Base-by-base conservation (phyloP, 768 basidiomycete species). In the Cantharellus cinnabarinus region DNA sequence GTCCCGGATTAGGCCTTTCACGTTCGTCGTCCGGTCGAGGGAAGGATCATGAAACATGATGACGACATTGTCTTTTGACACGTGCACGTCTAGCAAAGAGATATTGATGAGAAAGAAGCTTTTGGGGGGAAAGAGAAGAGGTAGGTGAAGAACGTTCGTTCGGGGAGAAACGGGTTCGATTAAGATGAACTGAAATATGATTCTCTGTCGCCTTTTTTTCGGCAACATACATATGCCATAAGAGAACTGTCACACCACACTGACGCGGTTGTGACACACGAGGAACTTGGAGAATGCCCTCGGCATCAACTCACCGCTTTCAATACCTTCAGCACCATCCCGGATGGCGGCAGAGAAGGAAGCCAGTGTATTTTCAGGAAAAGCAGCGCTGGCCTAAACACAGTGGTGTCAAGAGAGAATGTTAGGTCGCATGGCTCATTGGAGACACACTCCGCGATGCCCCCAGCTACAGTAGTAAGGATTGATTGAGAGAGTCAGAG, bases 11-110 rank as follows among this genome's bases (percentile, higher is more conserved):
- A 83, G 1, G 29, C 44, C 44, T 48, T 10, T 63, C 74, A 71
- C 81, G 67, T 85, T 76, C n/a, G 89, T 97, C 2, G 89, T 94
- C 63, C 93, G 76, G 61, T 78, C 76, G 58, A 94, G 72, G 37
- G 76, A 79, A 14, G 89, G 86, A 70, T 97, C 94, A 70, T 99
- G 94, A 72, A 94, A 97, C 87, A 97, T 89, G 55, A 97, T 71
- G 41, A 98, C 84, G 44, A 87, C 79, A 66, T 80, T 77, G 70
- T 99, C 94, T 63, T 73, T 71, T 41, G 93, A 89, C 66, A 94
- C 84, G 71, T 97, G 93, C 66, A 97, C 89, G 79, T 95, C 93
- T 94, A 29, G 44, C 44, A 48, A 48, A 10, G 44, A 10, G 10
- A 48, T 10, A 48, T 48, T 48, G 44, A 48, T 48, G 44, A 34